Base-by-base conservation (phyloP, 768 basidiomycete species). In the Mycena maculata region DNA sequence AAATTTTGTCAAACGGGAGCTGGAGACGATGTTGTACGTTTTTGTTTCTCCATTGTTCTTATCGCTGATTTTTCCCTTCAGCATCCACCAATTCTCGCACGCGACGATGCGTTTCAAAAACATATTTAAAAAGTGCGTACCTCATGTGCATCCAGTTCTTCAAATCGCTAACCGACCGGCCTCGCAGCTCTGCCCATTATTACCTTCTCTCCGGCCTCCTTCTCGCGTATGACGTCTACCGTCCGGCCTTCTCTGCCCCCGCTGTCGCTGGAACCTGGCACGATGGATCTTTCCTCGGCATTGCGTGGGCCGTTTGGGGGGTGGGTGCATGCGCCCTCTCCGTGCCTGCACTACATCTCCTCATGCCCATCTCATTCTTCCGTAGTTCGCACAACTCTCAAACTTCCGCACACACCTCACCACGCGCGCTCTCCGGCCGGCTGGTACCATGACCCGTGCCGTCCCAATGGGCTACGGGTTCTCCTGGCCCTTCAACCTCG, bases 11-110 rank as follows among this genome's bases (percentile, higher is more conserved):
- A 99, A 99, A 80, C 91, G 98, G 56, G 95, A 97, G 75, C 77
- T 94, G 22, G 98, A 99, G 80, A 96, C 98, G 3, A 63, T 96
- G 5, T 97, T 95, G 93, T 93, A 60, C n/a, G 31, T 68, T 31
- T 36, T 4, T 28, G 16, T 28, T 49, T 9, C 33, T 15, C 13
- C 33, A 36, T 6, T 13, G 33, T 13, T 36, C 33, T 36, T 36
- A 36, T 36, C 12, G 56, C 25, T 47, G 10, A 39, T 13, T 31
- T n/a, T 49, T 12, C 22, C 33, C 33, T 36, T 36, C 25, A 94
- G 93, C 74, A 88, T 99, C 1, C 98, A 99, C 77, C 92, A 94
- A 13, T 99, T 98, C 85, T 98, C 96, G 31, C 89, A 95, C 79
- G 92, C 90, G 2, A 98, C 97, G 0, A 97, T 99, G 93, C 98